Conservation (phyloP, 192 early-diverging fungal species). For the Linnemannia elongata region DNA sequence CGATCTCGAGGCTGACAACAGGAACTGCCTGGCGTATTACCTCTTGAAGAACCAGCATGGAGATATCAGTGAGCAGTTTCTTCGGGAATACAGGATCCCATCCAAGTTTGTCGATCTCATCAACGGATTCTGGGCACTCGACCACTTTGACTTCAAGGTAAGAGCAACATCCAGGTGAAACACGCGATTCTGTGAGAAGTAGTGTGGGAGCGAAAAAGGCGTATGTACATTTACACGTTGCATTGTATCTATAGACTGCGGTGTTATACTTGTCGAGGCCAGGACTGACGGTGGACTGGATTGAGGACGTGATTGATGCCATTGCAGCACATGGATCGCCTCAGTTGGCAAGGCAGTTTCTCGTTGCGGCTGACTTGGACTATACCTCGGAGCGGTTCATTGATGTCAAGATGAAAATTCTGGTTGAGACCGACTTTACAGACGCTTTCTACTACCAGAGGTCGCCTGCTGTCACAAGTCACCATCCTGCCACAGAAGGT, state of each 20-base stretch:
- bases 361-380: constrained; percentile 41
- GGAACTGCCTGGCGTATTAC: constrained; percentile 52
- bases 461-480: neutral
- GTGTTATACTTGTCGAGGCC: constrained; percentile 48
- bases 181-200: too few species aligned
- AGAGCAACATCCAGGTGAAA: too few species aligned
- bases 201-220: too few species aligned
- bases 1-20: constrained; percentile 42
- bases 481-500: neutral
- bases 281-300: constrained; percentile 50
- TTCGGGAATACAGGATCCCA: constrained; percentile 46
- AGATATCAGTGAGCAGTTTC: constrained; percentile 38
- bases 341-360: constrained; percentile 33
- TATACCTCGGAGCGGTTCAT: constrained; percentile 31
- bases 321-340: constrained; percentile 39
- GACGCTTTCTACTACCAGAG: constrained; percentile 52
- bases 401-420: constrained; percentile 35
- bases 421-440: constrained; percentile 38
- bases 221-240: neutral
- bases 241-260: constrained; percentile 21
- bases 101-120: constrained; percentile 52
- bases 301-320: constrained; percentile 47
- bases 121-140: constrained; percentile 54
- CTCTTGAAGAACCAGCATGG: constrained; percentile 46
- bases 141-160: constrained; percentile 57